Evolutionary conservation across 768 basidiomycete species (phyloP).

Genomic region (Kwoniella sp.): DNA sequence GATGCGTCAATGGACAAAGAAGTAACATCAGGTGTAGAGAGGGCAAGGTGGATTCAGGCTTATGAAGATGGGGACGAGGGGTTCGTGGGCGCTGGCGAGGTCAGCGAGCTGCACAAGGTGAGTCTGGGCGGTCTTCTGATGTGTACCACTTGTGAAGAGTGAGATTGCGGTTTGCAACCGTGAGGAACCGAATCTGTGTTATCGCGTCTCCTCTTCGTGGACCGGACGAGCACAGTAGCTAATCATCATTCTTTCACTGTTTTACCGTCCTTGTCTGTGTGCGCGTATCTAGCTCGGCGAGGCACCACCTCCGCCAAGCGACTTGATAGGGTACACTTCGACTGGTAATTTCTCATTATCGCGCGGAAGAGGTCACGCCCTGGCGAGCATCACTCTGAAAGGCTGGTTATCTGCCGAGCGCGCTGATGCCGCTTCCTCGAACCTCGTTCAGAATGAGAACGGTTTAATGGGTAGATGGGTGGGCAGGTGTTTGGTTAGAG

Average conservation of each 20-base stretch:
- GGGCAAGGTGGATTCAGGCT: conserved; percentile 60
- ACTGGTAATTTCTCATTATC: conserved; percentile 80
- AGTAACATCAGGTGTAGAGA: no score
- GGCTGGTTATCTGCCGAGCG: conserved; percentile 10
- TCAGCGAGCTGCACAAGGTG: conserved; percentile 26
- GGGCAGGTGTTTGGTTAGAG: conserved; percentile 7
- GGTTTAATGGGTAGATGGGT: conserved; percentile 1
- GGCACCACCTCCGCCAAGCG: conserved; percentile 57
- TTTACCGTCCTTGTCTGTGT: no score
- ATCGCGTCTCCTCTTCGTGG: no score
- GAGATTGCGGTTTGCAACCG: no score
- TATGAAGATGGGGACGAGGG: conserved; percentile 1
- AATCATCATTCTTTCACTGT: neutral
- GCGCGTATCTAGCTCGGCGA: conserved; percentile 44
- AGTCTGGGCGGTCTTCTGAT: conserved; percentile 4
- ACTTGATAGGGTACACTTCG: conserved; percentile 78
- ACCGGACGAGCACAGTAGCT: no score
- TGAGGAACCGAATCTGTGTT: no score
- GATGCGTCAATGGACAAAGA: no score
- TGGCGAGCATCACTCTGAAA: conserved; percentile 70
- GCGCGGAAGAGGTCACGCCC: conserved; percentile 73
- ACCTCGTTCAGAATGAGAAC: neutral
- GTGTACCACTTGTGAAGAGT: neutral
- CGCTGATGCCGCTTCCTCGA: conserved; percentile 6
- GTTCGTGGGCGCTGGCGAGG: conserved; percentile 5